Evolutionary conservation across 768 basidiomycete species (phyloP).

Genomic region (Kwoniella dejecticola): DNA sequence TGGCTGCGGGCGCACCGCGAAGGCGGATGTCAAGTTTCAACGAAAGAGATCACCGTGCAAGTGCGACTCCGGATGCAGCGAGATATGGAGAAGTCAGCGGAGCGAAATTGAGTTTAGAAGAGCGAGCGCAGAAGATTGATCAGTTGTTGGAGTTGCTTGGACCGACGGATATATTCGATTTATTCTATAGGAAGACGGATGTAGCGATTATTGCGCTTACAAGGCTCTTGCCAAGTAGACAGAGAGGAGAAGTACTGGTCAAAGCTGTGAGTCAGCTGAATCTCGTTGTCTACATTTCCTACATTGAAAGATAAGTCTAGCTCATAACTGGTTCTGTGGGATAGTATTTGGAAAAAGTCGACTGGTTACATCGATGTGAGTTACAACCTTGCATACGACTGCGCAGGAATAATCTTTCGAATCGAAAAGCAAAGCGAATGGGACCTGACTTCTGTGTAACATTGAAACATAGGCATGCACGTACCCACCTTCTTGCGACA

Average conservation of each 20-base stretch:
- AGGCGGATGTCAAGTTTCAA: neutral
- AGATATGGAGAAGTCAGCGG: too few species aligned
- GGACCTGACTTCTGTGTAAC: too few species aligned
- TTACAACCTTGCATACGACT: neutral
- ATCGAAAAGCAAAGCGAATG: too few species aligned
- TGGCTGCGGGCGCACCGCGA: too few species aligned
- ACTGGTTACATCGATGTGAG: slow-evolving; percentile 55
- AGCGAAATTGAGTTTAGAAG: slow-evolving; percentile 25
- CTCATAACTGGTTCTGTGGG: too few species aligned
- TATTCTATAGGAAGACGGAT: slow-evolving; percentile 52
- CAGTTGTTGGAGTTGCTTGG: slow-evolving; percentile 47
- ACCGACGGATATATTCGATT: slow-evolving; percentile 48
- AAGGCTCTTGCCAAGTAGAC: slow-evolving; percentile 42
- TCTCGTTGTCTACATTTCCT: neutral
- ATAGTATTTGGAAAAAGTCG: slow-evolving; percentile 53
- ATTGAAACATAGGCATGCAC: slow-evolving; percentile 49
- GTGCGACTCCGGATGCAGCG: neutral
- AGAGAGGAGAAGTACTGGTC: slow-evolving; percentile 51
- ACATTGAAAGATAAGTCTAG: too few species aligned
- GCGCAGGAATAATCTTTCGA: neutral
- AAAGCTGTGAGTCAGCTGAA: slow-evolving; percentile 36
- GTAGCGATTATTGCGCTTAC: slow-evolving; percentile 47
- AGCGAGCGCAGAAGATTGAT: slow-evolving; percentile 37
- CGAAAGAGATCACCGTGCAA: neutral
- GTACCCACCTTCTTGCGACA: slow-evolving; percentile 54